Evolutionary conservation across 805 yeast genomes (phyloP), one percentile per base, ranked within the genome.

Genomic region (Myxozyma neglecta): DNA sequence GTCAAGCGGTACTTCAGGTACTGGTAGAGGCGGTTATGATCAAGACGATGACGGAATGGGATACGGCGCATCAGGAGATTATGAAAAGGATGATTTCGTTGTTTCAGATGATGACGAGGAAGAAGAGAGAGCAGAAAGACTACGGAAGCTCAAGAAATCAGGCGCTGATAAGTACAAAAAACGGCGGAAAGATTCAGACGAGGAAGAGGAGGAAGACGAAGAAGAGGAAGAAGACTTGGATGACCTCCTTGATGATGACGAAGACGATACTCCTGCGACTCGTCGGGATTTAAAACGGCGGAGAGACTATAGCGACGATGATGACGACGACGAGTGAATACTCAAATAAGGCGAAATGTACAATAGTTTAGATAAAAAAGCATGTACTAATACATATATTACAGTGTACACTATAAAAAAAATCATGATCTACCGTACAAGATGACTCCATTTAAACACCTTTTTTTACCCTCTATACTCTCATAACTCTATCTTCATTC

Each of bases 21-120:
- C 53, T 40, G 37, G 49, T 20, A 20, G 59, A 24, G 36, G 48
- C n/a, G 46, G 53, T 29, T 48, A 49, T 32, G 54, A 20, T 24
- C 57, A 51, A 18, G 58, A 59, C 3, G 64, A 69, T 47, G 58
- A 66, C 36, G 70, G 69, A 24, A 57, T 59, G 48, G 69, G 73
- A 29, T 61, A 69, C 36, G 66, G 69, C n/a, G 59, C 34, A 13
- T 36, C 50, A 10, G 68, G 67, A 8, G 73, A 70, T 54, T 74
- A 74, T 40, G 79, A 75, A 56, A 74, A 70, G 48, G 79, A 75
- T 39, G 78, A 74, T 37, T 75, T 73, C 51, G 76, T 70, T 8
- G 79, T 74, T 5, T 63, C 69, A 7, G 69, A 66, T 20, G 68
- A 65, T 5, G 59, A 65, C n/a, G 75, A 72, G 42, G 76, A 71